These are phyloP conservation scores for Aureobasidium sp. DNA, from an alignment of 2,329 filamentous ascomycete genomes.

Conservation along the genomic window DNA sequence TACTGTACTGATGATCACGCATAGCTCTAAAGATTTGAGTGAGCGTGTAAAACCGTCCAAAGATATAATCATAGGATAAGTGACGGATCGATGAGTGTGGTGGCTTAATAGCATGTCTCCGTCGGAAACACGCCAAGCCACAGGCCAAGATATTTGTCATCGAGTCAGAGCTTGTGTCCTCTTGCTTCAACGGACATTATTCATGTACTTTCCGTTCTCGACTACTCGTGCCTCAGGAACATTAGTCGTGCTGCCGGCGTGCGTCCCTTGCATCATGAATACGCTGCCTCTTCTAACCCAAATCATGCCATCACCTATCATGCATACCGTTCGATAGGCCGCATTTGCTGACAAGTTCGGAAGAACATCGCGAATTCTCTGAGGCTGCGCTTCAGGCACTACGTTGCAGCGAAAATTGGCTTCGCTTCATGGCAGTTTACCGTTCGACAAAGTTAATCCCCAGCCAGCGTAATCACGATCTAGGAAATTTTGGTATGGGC, in stretches of 20 bases:
- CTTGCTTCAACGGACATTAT: neutral
- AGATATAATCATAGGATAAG: neutral
- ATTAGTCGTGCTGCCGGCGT: neutral
- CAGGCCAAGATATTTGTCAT: neutral
- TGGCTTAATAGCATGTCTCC: neutral
- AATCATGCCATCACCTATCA: neutral
- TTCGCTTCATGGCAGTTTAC: neutral
- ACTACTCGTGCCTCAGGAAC: neutral
- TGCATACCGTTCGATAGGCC: neutral
- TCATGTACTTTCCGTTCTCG: neutral
- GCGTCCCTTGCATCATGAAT: neutral
- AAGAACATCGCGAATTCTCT: no score
- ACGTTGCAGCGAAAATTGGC: neutral
- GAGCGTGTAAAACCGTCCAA: neutral
- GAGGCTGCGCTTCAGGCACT: neutral
- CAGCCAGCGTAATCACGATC: neutral
- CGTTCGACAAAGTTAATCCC: neutral
- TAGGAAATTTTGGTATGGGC: neutral
- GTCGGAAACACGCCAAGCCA: neutral
- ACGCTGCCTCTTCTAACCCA: neutral
- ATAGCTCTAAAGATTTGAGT: slow-evolving; percentile 36
- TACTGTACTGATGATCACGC: slow-evolving; percentile 54
- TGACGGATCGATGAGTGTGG: neutral
- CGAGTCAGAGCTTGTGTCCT: neutral
- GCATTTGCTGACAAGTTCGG: neutral